These are phyloP conservation scores for Phytophthora sojae DNA, from an alignment of 352 stramenopile genomes.

Conservation along the genomic window DNA sequence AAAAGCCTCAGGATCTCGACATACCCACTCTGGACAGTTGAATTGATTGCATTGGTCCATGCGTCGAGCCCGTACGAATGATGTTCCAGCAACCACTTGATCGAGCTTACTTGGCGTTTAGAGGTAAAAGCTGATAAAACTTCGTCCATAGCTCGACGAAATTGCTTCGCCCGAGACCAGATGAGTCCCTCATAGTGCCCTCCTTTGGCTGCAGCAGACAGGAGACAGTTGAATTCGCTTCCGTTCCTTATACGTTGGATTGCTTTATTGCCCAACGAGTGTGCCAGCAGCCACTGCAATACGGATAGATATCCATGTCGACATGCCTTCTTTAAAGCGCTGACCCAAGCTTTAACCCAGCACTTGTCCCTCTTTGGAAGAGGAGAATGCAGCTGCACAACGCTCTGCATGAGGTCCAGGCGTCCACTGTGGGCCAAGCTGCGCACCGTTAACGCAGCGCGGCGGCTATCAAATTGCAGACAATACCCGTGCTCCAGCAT, in stretches of 20 bases:
- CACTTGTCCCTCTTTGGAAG: neutral
- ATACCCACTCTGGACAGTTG: too few relatives aligned
- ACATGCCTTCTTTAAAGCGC: neutral
- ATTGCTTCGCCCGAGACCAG: neutral
- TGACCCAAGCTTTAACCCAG: conserved; percentile 1
- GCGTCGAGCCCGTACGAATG: too few relatives aligned
- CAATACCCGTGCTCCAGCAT: conserved; percentile 9
- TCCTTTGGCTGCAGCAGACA: neutral
- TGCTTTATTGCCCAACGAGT: neutral
- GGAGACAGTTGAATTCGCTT: neutral
- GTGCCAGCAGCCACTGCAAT: conserved; percentile 3
- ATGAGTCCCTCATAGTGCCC: neutral
- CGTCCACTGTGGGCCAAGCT: conserved; percentile 2
- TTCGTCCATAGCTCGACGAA: neutral
- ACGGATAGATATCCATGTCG: neutral
- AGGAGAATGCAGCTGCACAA: conserved; percentile 15
- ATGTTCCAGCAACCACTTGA: too few relatives aligned
- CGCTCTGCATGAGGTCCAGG: conserved; percentile 9
- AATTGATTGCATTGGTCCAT: too few relatives aligned
- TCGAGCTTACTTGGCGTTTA: too few relatives aligned
- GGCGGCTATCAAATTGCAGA: neutral
- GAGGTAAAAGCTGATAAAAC: neutral
- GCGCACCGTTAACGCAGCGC: neutral
- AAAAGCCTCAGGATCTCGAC: too few relatives aligned
- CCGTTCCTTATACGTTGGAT: neutral